A percentile compares a stretch with the other conserved stretches of the same genome.
Conservation (phyloP, 169 alveolate genomes). For the Plasmodium gallinaceum region DNA sequence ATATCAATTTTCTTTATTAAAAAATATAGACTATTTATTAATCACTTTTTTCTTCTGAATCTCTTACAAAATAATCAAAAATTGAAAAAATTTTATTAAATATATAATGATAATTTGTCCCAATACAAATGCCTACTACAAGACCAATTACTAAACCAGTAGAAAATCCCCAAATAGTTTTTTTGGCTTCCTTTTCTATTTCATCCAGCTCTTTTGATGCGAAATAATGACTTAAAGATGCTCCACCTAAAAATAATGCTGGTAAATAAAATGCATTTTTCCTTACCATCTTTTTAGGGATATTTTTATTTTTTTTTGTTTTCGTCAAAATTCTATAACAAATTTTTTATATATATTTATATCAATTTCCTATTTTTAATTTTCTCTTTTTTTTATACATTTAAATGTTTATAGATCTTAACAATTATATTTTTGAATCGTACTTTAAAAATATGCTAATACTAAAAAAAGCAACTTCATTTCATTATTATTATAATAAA, state of each 20-base stretch:
- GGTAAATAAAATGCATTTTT: slow-evolving; percentile 71
- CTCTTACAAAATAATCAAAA: slow-evolving; percentile 73
- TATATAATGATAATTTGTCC: slow-evolving; percentile 74
- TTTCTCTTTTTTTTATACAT: background rate
- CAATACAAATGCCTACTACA: slow-evolving; percentile 75
- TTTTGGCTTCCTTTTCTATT: slow-evolving; percentile 70
- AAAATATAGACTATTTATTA: background rate
- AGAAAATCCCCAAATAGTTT: slow-evolving; percentile 77
- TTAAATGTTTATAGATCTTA: background rate
- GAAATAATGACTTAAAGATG: slow-evolving; percentile 72
- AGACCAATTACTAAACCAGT: slow-evolving; percentile 76
- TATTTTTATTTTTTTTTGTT: slow-evolving; percentile 33
- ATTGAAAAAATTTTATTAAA: slow-evolving; percentile 73
- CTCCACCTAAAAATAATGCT: slow-evolving; percentile 77
- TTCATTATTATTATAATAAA: too few relatives aligned
- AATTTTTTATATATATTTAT: background rate
- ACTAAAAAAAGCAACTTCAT: background rate
- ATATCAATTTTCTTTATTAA: background rate
- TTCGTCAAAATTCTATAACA: slow-evolving; percentile 10
- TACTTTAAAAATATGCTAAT: background rate
- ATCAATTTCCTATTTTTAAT: background rate
- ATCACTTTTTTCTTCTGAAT: slow-evolving; percentile 65
- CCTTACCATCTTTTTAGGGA: slow-evolving; percentile 41
- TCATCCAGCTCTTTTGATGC: slow-evolving; percentile 78
- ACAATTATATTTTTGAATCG: background rate